These are phyloP conservation scores for Solanum hybrid DNA, from an alignment of 305 asterid genomes.

Conservation along the genomic window DNA sequence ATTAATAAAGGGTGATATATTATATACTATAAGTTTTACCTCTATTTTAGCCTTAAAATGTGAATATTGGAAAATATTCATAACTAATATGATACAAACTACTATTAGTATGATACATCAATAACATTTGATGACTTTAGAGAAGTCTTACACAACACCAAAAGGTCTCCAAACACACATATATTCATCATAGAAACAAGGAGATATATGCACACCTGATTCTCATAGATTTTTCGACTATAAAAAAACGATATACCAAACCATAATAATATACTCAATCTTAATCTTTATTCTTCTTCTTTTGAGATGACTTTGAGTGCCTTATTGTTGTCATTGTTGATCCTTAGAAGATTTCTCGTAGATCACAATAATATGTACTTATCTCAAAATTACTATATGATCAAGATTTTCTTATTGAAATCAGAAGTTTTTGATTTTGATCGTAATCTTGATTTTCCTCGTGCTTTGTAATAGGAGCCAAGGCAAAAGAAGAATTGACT, in stretches of 20 bases:
- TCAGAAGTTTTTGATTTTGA: slow-evolving; percentile 4
- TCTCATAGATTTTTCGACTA: neutral
- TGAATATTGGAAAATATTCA: neutral
- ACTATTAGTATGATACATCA: neutral
- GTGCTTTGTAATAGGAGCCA: slow-evolving; percentile 4
- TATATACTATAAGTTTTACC: neutral
- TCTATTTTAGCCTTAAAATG: neutral
- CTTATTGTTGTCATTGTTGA: neutral
- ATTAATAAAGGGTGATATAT: neutral
- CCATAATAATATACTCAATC: neutral
- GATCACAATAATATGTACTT: neutral
- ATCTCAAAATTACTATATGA: neutral
- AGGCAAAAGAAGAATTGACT: slow-evolving; percentile 3
- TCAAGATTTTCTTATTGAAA: neutral
- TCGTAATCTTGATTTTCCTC: slow-evolving; percentile 12
- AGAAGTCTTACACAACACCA: neutral
- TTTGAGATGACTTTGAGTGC: neutral
- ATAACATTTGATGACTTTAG: neutral
- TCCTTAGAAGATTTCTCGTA: neutral
- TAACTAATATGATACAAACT: neutral
- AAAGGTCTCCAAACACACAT: neutral
- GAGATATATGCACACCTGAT: neutral
- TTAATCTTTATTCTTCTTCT: neutral
- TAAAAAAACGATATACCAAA: neutral
- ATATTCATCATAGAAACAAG: neutral